These are phyloP conservation scores for Dactylonectria macrodidyma DNA, from an alignment of 2,329 filamentous ascomycete species.

Conservation along the genomic window DNA sequence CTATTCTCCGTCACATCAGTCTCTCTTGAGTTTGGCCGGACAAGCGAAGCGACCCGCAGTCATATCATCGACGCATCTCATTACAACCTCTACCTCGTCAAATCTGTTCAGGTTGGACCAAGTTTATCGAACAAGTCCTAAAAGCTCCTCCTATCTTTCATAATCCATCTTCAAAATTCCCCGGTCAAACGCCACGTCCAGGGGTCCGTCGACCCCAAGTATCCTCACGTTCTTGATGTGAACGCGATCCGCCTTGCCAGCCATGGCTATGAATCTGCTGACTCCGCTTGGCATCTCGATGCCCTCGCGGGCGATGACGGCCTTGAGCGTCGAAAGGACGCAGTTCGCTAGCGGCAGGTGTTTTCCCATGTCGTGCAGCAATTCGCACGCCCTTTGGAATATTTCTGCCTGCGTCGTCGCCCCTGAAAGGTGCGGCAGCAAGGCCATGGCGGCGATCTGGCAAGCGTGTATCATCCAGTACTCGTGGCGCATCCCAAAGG, in stretches of 20 bases:
- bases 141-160: neutral
- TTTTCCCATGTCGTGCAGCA: constrained; percentile 12
- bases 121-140: neutral
- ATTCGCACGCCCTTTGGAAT: constrained; percentile 23
- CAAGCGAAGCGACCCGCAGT: too few relatives aligned
- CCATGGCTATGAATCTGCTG: neutral
- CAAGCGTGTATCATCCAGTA: constrained; percentile 38
- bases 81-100: too few relatives aligned
- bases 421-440: neutral
- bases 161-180: neutral
- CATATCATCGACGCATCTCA: too few relatives aligned
- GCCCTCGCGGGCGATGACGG: neutral
- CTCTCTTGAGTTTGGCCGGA: too few relatives aligned
- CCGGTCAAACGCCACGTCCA: neutral
- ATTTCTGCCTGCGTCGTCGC: neutral
- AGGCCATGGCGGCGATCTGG: neutral
- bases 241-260: neutral
- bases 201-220: neutral
- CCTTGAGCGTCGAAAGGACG: neutral
- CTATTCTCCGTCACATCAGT: too few relatives aligned
- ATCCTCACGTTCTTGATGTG: neutral
- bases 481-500: constrained; percentile 41
- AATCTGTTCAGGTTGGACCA: too few relatives aligned
- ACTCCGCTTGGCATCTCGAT: neutral
- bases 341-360: constrained; percentile 19